Base-by-base conservation (phyloP, 345 rosid genomes). In the Hibiscus mutabilis region DNA sequence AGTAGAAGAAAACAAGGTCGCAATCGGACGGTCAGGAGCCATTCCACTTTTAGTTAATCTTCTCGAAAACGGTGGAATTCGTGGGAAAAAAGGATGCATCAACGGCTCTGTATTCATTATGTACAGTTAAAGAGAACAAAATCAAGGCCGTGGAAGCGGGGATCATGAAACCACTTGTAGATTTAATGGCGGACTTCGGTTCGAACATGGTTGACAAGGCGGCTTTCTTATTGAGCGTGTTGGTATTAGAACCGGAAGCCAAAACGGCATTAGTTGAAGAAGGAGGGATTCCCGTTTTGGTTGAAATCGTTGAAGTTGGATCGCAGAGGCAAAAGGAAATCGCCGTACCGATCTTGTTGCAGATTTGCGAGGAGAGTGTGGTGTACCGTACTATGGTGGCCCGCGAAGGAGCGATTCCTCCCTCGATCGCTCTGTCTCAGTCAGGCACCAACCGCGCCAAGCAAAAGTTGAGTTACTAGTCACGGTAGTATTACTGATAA, bases 141-240 rank as follows among this genome's bases (percentile, higher is more conserved):
- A 71, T 83, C 74, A 88, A 84, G 68, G 97, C 98, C 33, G 86
- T 94, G 2, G 82, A 91, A 67, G 84, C 92, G 0, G 91, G 90
- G 59, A 85, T 89, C 72, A 91, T 90, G 96, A 89, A 86, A 70
- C 93, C 93, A 13, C 68, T 94, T 15, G 88, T 91, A 55, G 98
- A 94, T 78, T 79, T 94, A 11, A 94, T 94, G 98, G 95, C 96
- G 8, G 98, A 91, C 79, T 86, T 94, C 49, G 91, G 81, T 62
- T 91, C 98, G 14, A 94, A 82, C 84, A 94, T 94, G 98, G 97
- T 91, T 35, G 98, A 94, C 75, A 94, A 94, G 77, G 87, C 97
- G 16, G 97, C 90, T 0, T 90, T 75, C 68, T 91, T 94, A 8
- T 58, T 89, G 86, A 82, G 81, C 67, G 59, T 84, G 52, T 57